phyloP scores from a whole-genome alignment of 73 alveolate species.

The Blepharisma japonicum region DNA sequence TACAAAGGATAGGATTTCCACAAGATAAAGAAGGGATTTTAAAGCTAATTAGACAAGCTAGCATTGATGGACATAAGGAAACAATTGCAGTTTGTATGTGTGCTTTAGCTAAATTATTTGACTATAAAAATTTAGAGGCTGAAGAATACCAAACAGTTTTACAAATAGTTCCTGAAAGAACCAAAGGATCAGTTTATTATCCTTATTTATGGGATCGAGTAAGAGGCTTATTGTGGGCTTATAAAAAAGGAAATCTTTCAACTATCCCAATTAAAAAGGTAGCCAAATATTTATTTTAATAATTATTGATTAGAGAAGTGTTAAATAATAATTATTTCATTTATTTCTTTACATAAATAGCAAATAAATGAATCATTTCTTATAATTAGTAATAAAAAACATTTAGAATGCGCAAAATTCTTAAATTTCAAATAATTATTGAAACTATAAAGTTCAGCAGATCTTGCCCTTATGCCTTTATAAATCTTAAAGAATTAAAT shows the following conservation, averaged over 20 bases:
- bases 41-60: background rate
- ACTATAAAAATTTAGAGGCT: background rate
- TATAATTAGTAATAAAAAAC: too few species aligned
- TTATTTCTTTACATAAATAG: too few species aligned
- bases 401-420: too few species aligned
- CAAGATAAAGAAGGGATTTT: background rate
- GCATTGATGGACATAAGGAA: constrained; percentile 3
- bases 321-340: too few species aligned
- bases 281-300: background rate
- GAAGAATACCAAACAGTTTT: background rate
- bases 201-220: constrained; percentile 4
- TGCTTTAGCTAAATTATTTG: background rate
- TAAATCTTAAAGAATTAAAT: too few species aligned
- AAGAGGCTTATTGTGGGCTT: background rate
- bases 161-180: background rate
- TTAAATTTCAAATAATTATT: too few species aligned
- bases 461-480: too few species aligned
- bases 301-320: too few species aligned
- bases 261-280: constrained; percentile 1
- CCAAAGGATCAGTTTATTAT: constrained; percentile 5
- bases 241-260: constrained; percentile 16
- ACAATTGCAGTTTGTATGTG: background rate
- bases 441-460: too few species aligned
- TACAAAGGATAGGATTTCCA: background rate
- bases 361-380: too few species aligned